Conservation (phyloP, 2,329 filamentous ascomycete genomes). For the Aulographum hederae region DNA sequence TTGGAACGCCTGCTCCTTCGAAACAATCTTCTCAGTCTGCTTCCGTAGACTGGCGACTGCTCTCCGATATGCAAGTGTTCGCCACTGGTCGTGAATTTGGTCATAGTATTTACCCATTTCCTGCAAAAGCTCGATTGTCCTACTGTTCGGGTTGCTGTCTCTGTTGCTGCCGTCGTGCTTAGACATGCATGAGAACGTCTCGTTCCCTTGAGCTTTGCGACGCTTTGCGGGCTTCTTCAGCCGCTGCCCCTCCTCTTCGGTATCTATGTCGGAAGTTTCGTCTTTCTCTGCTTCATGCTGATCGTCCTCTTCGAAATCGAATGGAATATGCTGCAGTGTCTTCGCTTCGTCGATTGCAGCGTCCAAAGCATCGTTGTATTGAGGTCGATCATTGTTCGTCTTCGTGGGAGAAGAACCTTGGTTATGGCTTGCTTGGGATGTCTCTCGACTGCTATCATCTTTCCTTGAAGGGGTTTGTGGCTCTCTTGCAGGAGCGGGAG, state of each 20-base stretch:
- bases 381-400: too few relatives aligned
- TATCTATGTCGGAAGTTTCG: conserved; percentile 8
- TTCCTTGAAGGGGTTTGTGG: conserved; percentile 20
- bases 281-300: conserved; percentile 11
- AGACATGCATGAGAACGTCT: conserved; percentile 41
- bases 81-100: conserved; percentile 59
- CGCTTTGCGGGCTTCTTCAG: conserved; percentile 7
- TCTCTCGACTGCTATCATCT: conserved; percentile 13
- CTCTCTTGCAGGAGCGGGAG: conserved; percentile 17
- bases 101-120: conserved; percentile 66
- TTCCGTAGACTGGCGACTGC: conserved; percentile 56
- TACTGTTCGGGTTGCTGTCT: conserved; percentile 47
- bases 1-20: conserved; percentile 46
- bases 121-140: conserved; percentile 59
- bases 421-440: too few relatives aligned
- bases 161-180: conserved; percentile 27
- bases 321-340: conserved; percentile 36
- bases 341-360: conserved; percentile 45
- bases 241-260: conserved; percentile 7
- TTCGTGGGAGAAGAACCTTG: too few relatives aligned
- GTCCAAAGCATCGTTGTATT: conserved; percentile 37
- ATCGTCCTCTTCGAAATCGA: conserved; percentile 19
- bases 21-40: conserved; percentile 44
- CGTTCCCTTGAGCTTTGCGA: conserved; percentile 9
- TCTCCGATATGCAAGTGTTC: conserved; percentile 56